Base-by-base conservation (phyloP, 2,329 filamentous ascomycete species). In the Fusarium tjaetaba region DNA sequence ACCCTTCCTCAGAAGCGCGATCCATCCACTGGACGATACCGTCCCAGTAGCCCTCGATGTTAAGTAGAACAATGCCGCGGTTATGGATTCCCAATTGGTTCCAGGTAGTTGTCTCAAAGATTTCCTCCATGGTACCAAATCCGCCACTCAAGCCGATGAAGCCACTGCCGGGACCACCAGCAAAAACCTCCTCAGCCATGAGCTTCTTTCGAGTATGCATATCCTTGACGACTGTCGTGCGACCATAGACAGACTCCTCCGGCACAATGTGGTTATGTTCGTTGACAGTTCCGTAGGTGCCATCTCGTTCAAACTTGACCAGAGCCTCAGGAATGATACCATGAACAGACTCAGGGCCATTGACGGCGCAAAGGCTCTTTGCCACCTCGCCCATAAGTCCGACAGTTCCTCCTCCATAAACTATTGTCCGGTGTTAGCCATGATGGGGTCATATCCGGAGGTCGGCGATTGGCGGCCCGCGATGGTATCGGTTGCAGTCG, bases 141-240 rank as follows among this genome's bases (percentile, higher is more conserved):
- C 96, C 96, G 48, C 96, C 96, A 62, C 89, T 90, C 67, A 99
- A 85, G 34, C 95, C 95, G 45, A 99, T 90, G 84, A 99, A 99
- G 18, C 96, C 96, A 65, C 91, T 92, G 2, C 96, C 96, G 0
- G 92, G 90, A 0, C 93, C 95, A 32, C 94, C 94, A 26, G 90
- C 88, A 30, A 97, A 88, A 22, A 98, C 95, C 81, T 96, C 93
- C 77, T 91, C 87, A 11, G 95, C 96, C 96, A 99, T 98, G 85
- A 96, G 88, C 76, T 93, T 90, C 86, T 99, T 99, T 73, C 96
- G 91, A 46, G 94, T 95, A 84, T 99, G 96, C 96, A 99, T 99
- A 81, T 98, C 95, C 76, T 91, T 88, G 34, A 98, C 96, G 14
- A 98, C 90, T 0, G 95, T 98, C 18, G 95, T 98, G 48, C 88